Evolutionary conservation across 2,329 filamentous ascomycete species (phyloP).

Genomic region (Elsinoe australis): DNA sequence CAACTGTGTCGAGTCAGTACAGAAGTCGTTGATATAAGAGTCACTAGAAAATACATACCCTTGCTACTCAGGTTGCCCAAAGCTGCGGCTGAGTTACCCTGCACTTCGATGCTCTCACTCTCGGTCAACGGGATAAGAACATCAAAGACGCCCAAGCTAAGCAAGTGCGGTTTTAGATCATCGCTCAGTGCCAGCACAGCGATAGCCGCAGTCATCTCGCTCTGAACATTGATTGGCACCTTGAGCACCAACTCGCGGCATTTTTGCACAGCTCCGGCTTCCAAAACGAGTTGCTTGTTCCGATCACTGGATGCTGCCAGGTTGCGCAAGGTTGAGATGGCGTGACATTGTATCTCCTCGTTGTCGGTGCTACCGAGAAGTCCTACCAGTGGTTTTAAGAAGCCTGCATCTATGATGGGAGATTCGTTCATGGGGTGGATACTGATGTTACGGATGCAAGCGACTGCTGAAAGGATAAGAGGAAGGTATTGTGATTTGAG

Average conservation of each 20-base stretch:
- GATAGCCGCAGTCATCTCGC: constrained; percentile 99
- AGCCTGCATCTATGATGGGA: constrained; percentile 95
- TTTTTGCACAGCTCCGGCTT: constrained; percentile 94
- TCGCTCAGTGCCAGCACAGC: constrained; percentile 92
- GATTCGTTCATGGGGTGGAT: constrained; percentile 97
- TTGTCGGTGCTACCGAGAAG: constrained; percentile 92
- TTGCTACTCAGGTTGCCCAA: constrained; percentile 95
- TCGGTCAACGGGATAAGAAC: constrained; percentile 92
- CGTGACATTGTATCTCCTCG: constrained; percentile 97
- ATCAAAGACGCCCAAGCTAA: constrained; percentile 91
- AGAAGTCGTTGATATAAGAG: constrained; percentile 24
- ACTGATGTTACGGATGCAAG: constrained; percentile 97
- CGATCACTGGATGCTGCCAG: constrained; percentile 92
- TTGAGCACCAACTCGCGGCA: constrained; percentile 95
- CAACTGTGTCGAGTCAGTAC: constrained; percentile 52
- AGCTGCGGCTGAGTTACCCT: constrained; percentile 94
- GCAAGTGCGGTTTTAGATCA: constrained; percentile 82
- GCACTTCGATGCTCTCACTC: constrained; percentile 92
- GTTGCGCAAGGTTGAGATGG: constrained; percentile 92
- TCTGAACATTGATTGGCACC: constrained; percentile 89
- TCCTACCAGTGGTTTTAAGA: constrained; percentile 87
- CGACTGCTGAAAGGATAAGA: constrained; percentile 90
- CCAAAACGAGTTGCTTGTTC: constrained; percentile 95
- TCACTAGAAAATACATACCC: constrained; percentile 49
- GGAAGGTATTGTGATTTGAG: constrained; percentile 93